phyloP scores from a whole-genome alignment of 768 basidiomycete genomes.

The Phaeotremella fagi region DNA sequence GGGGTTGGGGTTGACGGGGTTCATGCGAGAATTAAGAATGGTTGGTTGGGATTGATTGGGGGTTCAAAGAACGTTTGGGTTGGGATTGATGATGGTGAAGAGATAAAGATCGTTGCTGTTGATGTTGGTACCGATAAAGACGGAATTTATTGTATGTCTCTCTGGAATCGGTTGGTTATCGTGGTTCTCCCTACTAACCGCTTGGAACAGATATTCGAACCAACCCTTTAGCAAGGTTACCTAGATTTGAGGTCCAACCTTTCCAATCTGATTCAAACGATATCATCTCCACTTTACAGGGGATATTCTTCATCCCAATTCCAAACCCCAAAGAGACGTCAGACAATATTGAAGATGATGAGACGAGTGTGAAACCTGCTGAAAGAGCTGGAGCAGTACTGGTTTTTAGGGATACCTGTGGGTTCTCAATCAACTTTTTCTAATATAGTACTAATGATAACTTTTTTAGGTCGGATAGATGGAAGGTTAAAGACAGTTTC shows the following conservation, averaged over 20 bases:
- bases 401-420: conserved; percentile 17
- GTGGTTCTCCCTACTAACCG: too few relatives aligned
- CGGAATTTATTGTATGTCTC: conserved; percentile 27
- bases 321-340: neutral
- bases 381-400: conserved; percentile 13
- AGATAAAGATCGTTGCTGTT: conserved; percentile 12
- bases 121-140: conserved; percentile 20
- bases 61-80: conserved; percentile 30
- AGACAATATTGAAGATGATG: neutral
- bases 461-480: too few relatives aligned
- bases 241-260: neutral
- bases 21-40: conserved; percentile 9
- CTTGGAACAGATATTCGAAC: conserved; percentile 13
- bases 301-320: conserved; percentile 9
- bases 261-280: neutral
- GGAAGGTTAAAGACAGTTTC: too few relatives aligned
- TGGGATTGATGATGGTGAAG: conserved; percentile 18
- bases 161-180: too few relatives aligned
- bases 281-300: conserved; percentile 8
- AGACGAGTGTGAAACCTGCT: neutral
- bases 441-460: too few relatives aligned
- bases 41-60: conserved; percentile 25
- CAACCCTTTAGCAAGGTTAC: conserved; percentile 23
- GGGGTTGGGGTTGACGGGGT: too few relatives aligned
- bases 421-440: conserved; percentile 2